A percentile compares a stretch with the other conserved stretches of the same genome.
Evolutionary conservation across 768 basidiomycete species (phyloP).

Genomic region (Vishniacozyma victoriae): DNA sequence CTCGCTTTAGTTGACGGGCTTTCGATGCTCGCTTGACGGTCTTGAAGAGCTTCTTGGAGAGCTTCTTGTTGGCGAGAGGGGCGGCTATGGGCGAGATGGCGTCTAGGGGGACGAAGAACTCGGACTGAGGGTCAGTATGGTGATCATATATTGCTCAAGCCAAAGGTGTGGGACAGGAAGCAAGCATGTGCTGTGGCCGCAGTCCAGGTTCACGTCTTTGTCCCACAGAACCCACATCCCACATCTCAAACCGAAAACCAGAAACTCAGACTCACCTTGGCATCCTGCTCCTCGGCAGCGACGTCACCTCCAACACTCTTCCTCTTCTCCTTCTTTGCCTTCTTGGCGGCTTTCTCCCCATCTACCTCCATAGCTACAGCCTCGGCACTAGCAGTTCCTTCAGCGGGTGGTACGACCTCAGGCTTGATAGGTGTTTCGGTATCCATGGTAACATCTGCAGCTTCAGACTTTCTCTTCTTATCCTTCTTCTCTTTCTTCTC

Average conservation of each 20-base stretch:
- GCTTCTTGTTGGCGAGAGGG: conserved; percentile 87
- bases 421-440: conserved; percentile 21
- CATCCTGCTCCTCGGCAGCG: conserved; percentile 51
- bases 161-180: too few relatives aligned
- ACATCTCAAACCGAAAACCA: conserved; percentile 1
- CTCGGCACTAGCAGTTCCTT: conserved; percentile 39
- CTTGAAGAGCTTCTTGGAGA: conserved; percentile 89
- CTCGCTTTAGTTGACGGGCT: conserved; percentile 88
- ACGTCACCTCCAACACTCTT: conserved; percentile 32
- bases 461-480: conserved; percentile 45
- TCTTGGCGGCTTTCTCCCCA: conserved; percentile 43
- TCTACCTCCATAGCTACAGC: conserved; percentile 42
- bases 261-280: conserved; percentile 30
- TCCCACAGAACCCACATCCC: too few relatives aligned
- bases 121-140: conserved; percentile 15
- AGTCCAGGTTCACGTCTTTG: too few relatives aligned
- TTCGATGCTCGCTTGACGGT: conserved; percentile 94
- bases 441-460: conserved; percentile 35
- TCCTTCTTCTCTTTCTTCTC: conserved; percentile 44
- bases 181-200: too few relatives aligned
- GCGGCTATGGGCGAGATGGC: conserved; percentile 90
- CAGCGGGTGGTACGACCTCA: conserved; percentile 26
- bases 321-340: conserved; percentile 50
- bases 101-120: conserved; percentile 60
- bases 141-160: not conserved